Evolutionary conservation across 768 basidiomycete genomes (phyloP).

Genomic region (Russula sp.): DNA sequence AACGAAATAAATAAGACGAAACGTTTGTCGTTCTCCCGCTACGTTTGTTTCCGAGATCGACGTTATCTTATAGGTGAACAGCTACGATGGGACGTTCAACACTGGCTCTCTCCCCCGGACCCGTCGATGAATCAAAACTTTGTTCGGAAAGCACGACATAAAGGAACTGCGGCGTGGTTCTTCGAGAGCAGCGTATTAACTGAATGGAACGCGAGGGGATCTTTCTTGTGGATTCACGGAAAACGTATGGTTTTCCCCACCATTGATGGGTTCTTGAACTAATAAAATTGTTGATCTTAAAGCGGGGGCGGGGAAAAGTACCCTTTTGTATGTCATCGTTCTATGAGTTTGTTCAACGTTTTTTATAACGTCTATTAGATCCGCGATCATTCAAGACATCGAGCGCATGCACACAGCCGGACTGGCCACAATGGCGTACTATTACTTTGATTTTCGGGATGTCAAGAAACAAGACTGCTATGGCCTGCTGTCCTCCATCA

Average conservation of each 20-base stretch:
- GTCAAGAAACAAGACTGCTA: constrained; percentile 1
- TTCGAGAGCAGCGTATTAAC: neutral
- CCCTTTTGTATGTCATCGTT: neutral
- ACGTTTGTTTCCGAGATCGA: neutral
- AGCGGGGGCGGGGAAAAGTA: neutral
- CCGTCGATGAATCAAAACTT: neutral
- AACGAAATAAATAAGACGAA: neutral
- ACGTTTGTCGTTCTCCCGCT: neutral
- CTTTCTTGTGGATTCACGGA: neutral
- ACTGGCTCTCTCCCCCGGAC: neutral
- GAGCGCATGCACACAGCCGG: neutral
- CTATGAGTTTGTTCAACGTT: neutral
- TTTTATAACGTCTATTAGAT: neutral
- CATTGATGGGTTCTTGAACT: neutral
- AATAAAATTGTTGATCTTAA: neutral
- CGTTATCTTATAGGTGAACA: neutral
- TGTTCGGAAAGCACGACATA: neutral
- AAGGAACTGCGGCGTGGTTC: neutral
- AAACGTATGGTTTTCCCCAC: neutral
- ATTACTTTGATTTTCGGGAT: neutral
- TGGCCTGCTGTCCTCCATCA: constrained; percentile 7
- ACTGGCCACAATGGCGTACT: neutral
- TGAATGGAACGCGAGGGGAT: neutral
- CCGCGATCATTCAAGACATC: neutral
- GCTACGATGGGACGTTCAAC: neutral